These are phyloP conservation scores for Rhipidocladum racemiflorum DNA, from an alignment of 176 grass and related monocot species.

Conservation along the genomic window DNA sequence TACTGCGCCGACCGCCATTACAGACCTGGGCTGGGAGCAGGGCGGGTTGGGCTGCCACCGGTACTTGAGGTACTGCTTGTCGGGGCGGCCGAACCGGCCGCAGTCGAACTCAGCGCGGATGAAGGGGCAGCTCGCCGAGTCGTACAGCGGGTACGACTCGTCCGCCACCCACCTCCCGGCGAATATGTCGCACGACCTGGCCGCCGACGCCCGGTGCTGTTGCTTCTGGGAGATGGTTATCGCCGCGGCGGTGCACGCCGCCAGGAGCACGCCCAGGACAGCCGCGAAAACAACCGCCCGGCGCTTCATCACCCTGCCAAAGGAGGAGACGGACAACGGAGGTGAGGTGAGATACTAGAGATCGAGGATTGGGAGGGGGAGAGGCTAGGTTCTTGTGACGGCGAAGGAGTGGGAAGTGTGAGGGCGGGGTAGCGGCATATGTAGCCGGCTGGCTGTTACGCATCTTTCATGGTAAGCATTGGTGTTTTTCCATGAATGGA, in stretches of 20 bases:
- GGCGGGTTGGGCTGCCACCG: conserved; percentile 61
- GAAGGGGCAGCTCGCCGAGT: conserved; percentile 70
- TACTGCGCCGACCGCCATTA: background rate
- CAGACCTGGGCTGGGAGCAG: conserved; percentile 60
- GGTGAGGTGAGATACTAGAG: background rate
- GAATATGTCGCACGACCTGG: conserved; percentile 48
- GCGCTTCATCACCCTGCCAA: background rate
- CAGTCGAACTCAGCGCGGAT: conserved; percentile 83
- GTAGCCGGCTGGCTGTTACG: background rate
- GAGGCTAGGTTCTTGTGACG: background rate
- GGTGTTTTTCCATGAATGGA: background rate
- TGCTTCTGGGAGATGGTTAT: conserved; percentile 21
- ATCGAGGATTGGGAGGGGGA: background rate
- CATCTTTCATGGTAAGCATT: conserved; percentile 9
- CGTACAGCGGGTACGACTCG: conserved; percentile 76
- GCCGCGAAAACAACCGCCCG: background rate
- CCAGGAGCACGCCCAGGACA: conserved; percentile 11
- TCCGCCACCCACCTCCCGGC: conserved; percentile 66
- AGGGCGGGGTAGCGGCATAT: conserved; percentile 13
- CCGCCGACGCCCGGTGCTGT: background rate
- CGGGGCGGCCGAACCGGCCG: conserved; percentile 57
- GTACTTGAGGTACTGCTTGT: conserved; percentile 71
- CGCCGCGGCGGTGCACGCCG: conserved; percentile 35
- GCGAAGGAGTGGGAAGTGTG: background rate
- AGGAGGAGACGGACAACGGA: background rate